Conservation (phyloP, 352 stramenopile genomes). For the Pseudoperonospora humuli region DNA sequence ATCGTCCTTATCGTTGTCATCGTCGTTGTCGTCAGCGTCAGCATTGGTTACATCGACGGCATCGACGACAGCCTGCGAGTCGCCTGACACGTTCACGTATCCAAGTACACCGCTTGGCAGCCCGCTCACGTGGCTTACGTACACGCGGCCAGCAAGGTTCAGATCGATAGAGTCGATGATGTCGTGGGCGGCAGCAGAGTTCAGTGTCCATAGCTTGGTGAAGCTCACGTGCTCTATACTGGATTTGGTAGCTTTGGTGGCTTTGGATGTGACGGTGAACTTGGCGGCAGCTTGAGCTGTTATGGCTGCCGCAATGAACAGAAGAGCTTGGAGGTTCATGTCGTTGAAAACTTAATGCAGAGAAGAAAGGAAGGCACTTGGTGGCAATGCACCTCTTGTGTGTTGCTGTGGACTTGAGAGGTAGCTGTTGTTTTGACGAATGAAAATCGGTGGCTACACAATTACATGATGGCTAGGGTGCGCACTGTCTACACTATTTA, state of each 20-base stretch:
- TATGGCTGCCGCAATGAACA: conserved; percentile 10
- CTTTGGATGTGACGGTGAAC: conserved; percentile 21
- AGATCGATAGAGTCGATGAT: conserved; percentile 23
- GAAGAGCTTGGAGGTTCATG: conserved; percentile 13
- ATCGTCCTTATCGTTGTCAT: conserved; percentile 8
- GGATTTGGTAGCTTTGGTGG: conserved; percentile 14
- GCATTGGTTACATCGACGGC: conserved; percentile 19
- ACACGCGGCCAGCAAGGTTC: conserved; percentile 20
- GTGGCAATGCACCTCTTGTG: too few relatives aligned
- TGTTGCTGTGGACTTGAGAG: too few relatives aligned
- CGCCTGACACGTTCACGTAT: conserved; percentile 32
- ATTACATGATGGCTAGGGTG: too few relatives aligned
- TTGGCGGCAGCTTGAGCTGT: conserved; percentile 4
- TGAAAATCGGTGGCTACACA: too few relatives aligned
- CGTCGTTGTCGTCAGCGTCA: conserved; percentile 12
- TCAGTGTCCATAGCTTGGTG: conserved; percentile 29
- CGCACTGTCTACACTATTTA: too few relatives aligned
- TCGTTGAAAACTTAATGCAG: not conserved
- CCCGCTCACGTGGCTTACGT: conserved; percentile 20
- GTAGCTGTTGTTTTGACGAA: too few relatives aligned
- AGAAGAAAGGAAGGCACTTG: conserved; percentile 3
- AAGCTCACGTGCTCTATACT: conserved; percentile 16
- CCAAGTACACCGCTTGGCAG: conserved; percentile 20
- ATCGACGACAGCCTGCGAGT: conserved; percentile 21
- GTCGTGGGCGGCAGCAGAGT: conserved; percentile 1